Base-by-base conservation (phyloP, 2,329 filamentous ascomycete species). In the Aspergillus persii region DNA sequence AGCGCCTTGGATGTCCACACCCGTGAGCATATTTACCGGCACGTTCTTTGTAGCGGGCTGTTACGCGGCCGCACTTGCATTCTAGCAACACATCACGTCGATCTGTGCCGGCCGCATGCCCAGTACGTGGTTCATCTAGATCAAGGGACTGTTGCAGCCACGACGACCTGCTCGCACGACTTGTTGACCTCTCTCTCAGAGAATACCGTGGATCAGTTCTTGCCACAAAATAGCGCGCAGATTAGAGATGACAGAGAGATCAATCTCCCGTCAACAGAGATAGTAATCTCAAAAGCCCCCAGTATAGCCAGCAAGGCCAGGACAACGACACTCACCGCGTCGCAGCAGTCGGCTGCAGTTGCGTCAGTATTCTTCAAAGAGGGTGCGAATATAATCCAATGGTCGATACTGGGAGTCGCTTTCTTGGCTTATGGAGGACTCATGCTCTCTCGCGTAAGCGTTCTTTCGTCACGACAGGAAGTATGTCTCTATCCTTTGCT, bases 1-100 rank as follows among this genome's bases (percentile, higher is more conserved):
- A 91, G 88, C 69, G 77, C 90, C 11, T 87, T 94, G 3, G 91
- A 95, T 71, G 87, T 89, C 4, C 89, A 92, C 67, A 89, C 92
- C 29, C 89, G 89, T 15, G 83, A 88, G 30, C 88, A 91, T 66
- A 86, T 93, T 56, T 91, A 90, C 64, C 88, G 92, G 63, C 83
- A 89, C 58, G 91, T 88, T 62, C 79, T 93, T 4, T 86, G 83
- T 2, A 90, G 90, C 5, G 83, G 88, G 50, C 81, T 93, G 15
- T 86, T 87, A 62, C 72, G 80, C 33, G 87, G 86, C 0, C 79
- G 90, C 58, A 94, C 90, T 2, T 80, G 90, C 39, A 90, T 94
- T 49, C 77, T 94, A 5, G 90, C 91, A 23, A 94, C 90, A 0
- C 90, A 94, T 69, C 89, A 92, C 65, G 86, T 91, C n/a, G 84